A percentile compares a stretch with the other conserved stretches of the same genome.
Evolutionary conservation across 2,329 filamentous ascomycete species (phyloP).

Genomic region (Colletotrichum karsti): DNA sequence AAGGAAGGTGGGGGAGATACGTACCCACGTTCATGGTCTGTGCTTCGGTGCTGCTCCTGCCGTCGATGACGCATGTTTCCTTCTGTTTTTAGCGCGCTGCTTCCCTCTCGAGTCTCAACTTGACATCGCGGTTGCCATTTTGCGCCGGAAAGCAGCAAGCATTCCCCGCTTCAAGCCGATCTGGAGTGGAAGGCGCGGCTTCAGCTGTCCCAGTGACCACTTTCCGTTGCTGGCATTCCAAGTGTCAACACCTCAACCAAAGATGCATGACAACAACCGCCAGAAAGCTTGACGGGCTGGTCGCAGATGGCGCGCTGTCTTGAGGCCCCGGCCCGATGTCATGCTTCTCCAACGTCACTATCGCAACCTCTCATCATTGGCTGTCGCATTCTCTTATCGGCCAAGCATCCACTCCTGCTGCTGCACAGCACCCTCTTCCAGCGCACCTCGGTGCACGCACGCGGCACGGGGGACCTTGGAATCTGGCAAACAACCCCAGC

Average conservation of each 20-base stretch:
- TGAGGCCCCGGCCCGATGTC: not conserved
- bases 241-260: not conserved
- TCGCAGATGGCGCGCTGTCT: not conserved
- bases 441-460: no score
- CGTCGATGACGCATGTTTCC: conserved; percentile 5
- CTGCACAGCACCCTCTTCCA: no score
- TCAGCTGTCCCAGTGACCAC: not conserved
- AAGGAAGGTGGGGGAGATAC: not conserved
- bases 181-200: not conserved
- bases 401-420: conserved; percentile 6
- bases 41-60: not conserved
- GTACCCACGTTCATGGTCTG: not conserved
- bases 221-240: not conserved
- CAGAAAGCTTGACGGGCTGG: not conserved
- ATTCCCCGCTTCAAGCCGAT: conserved; percentile 6
- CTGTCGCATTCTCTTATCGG: conserved; percentile 20
- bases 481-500: not conserved
- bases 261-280: not conserved
- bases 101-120: not conserved
- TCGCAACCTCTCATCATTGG: conserved; percentile 11
- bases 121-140: not conserved
- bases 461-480: conserved; percentile 5
- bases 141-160: not conserved
- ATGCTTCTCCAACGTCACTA: not conserved
- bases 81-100: not conserved